Conservation (phyloP, 768 basidiomycete species). For the Boletellus emodensis region DNA sequence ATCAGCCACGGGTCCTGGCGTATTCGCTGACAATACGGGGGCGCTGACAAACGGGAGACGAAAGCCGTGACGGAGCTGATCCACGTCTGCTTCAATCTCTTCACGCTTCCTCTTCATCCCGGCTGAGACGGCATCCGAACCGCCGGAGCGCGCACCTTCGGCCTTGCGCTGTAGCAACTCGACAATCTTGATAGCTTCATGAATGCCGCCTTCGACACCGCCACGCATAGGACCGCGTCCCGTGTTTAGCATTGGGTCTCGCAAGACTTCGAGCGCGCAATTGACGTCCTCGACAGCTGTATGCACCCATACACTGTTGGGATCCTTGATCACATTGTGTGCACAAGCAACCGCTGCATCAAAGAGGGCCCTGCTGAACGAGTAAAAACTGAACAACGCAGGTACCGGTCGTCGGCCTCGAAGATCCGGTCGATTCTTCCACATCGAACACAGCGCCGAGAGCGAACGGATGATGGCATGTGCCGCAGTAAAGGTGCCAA, state of each 20-base stretch:
- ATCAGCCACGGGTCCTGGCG: background rate
- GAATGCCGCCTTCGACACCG: slow-evolving; percentile 31
- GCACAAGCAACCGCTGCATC: slow-evolving; percentile 66
- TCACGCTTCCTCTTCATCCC: slow-evolving; percentile 44
- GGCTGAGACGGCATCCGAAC: slow-evolving; percentile 11
- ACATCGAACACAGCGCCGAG: slow-evolving; percentile 38
- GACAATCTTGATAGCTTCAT: slow-evolving; percentile 38
- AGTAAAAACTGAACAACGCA: slow-evolving; percentile 53
- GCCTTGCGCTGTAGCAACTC: slow-evolving; percentile 40
- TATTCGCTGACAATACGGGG: slow-evolving; percentile 24
- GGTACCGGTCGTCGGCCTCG: slow-evolving; percentile 34
- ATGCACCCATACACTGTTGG: slow-evolving; percentile 42
- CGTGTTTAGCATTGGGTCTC: slow-evolving; percentile 32
- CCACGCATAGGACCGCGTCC: slow-evolving; percentile 31
- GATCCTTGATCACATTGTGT: slow-evolving; percentile 55
- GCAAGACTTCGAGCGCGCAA: slow-evolving; percentile 43
- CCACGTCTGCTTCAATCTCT: slow-evolving; percentile 35
- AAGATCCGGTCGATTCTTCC: slow-evolving; percentile 35
- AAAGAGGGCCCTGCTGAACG: slow-evolving; percentile 58
- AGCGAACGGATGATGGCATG: slow-evolving; percentile 57
- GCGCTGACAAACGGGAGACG: slow-evolving; percentile 42
- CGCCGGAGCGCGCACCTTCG: slow-evolving; percentile 27
- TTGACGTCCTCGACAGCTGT: slow-evolving; percentile 46
- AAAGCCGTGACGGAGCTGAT: slow-evolving; percentile 32
- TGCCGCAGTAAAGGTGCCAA: slow-evolving; percentile 61